Evolutionary conservation across 305 asterid species (phyloP).

Genomic region (Salvia sclarea): DNA sequence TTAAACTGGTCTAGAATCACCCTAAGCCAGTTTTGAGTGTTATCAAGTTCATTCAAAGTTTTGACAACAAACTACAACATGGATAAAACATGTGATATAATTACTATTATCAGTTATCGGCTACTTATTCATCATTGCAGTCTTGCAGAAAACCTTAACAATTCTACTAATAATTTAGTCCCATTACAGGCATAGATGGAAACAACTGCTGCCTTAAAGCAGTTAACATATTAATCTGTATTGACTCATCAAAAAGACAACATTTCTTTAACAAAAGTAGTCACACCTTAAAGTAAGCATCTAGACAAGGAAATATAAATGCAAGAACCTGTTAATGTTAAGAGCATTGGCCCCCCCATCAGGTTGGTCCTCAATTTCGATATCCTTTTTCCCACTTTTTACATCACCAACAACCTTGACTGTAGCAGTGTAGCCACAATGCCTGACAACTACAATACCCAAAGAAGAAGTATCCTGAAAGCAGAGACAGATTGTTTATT

Average conservation of each 20-base stretch:
- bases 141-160: background rate
- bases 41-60: conserved; percentile 16
- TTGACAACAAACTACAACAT: conserved; percentile 1
- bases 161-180: conserved; percentile 3
- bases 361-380: conserved; percentile 76
- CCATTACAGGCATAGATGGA: conserved; percentile 4
- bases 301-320: conserved; percentile 27
- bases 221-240: conserved; percentile 8
- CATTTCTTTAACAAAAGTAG: conserved; percentile 19
- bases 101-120: conserved; percentile 3
- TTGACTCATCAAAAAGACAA: conserved; percentile 14
- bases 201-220: conserved; percentile 10
- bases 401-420: conserved; percentile 75
- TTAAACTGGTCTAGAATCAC: conserved; percentile 4
- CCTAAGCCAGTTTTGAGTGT: conserved; percentile 4
- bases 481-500: conserved; percentile 26
- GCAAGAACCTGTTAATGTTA: conserved; percentile 78
- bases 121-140: conserved; percentile 1
- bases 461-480: conserved; percentile 90
- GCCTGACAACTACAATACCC: conserved; percentile 71
- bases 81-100: background rate
- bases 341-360: conserved; percentile 99
- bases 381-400: conserved; percentile 61
- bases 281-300: conserved; percentile 23
- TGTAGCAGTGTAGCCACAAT: conserved; percentile 86